Conservation (phyloP, 257 asterid genomes). For the Jasminum sambac region DNA sequence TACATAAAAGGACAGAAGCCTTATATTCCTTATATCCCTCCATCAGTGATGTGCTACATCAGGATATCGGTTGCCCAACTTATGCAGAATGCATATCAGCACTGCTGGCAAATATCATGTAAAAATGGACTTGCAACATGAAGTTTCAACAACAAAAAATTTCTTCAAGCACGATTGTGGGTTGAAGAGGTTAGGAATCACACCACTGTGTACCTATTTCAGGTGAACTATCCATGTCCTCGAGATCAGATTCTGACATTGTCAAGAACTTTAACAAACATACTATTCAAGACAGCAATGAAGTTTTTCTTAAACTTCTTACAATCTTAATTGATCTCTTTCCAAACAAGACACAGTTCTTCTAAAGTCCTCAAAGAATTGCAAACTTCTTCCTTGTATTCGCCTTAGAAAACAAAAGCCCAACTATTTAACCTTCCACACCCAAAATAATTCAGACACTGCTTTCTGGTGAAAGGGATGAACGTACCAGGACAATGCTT, state of each 20-base stretch:
- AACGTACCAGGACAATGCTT: constrained; percentile 90
- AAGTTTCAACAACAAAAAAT: background rate
- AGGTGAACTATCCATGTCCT: background rate
- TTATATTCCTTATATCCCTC: no score
- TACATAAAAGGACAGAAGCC: background rate
- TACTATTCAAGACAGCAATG: background rate
- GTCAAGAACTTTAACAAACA: background rate
- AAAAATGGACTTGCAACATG: background rate
- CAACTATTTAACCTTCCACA: background rate
- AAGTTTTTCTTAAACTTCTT: background rate
- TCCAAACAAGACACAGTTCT: background rate
- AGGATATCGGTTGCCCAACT: background rate
- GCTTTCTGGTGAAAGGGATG: background rate
- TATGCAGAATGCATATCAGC: background rate
- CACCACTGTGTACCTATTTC: background rate
- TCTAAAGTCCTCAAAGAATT: background rate
- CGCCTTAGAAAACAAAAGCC: background rate
- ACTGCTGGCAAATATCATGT: background rate
- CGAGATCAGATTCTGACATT: background rate
- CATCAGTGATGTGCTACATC: background rate
- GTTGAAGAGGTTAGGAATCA: background rate
- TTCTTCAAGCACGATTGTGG: background rate
- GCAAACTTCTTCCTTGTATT: background rate
- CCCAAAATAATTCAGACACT: background rate
- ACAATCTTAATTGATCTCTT: background rate